Conservation (phyloP, 202 grass and related monocot genomes). For the Alloteropsis angusta region DNA sequence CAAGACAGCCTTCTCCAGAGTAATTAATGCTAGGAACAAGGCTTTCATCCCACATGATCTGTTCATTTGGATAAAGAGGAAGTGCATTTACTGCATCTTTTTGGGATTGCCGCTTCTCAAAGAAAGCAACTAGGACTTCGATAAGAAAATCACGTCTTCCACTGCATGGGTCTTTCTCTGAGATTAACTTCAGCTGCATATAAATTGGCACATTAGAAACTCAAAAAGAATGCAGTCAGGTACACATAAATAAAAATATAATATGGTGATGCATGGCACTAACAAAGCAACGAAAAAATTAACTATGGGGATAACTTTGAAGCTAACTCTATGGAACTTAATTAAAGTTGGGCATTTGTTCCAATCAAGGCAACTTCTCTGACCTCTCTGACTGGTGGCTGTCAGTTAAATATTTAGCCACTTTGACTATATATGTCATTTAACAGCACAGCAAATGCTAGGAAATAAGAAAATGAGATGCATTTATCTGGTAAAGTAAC, state of each 20-base stretch:
- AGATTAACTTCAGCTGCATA: constrained; percentile 94
- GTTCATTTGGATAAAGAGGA: constrained; percentile 96
- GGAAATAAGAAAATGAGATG: not conserved
- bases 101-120: constrained; percentile 91
- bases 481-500: not conserved
- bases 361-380: constrained; percentile 9
- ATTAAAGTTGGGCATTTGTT: not conserved
- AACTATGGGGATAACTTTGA: not conserved
- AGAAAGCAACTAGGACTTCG: constrained; percentile 86
- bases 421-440: not conserved
- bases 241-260: constrained; percentile 2
- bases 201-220: constrained; percentile 32
- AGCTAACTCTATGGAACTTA: not conserved
- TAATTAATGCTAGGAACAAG: constrained; percentile 99
- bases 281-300: constrained; percentile 22
- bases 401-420: not conserved
- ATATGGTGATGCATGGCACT: not conserved
- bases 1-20: constrained; percentile 96
- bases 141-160: constrained; percentile 84
- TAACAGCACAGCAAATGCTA: not conserved
- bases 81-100: constrained; percentile 97
- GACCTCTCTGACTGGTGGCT: not conserved
- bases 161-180: constrained; percentile 63
- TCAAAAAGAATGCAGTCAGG: constrained; percentile 7
- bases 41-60: constrained; percentile 99